Evolutionary conservation across 208 protist species (phyloP).

Genomic region (Wallacemonas collosoma): DNA sequence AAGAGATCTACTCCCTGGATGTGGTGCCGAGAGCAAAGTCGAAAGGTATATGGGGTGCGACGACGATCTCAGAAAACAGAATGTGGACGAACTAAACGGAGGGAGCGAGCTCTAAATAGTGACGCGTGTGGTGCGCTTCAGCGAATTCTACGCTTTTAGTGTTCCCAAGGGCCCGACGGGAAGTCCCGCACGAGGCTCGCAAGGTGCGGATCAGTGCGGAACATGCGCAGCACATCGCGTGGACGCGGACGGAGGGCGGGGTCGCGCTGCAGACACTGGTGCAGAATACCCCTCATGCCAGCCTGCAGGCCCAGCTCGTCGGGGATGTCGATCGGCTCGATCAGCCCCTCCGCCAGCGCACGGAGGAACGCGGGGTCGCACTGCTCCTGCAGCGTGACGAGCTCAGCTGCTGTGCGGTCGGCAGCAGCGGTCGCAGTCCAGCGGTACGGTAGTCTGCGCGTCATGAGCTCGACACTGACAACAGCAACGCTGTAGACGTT

Average conservation of each 20-base stretch:
- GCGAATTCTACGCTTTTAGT: background rate
- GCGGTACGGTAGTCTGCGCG: slow-evolving; percentile 26
- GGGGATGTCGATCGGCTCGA: slow-evolving; percentile 4
- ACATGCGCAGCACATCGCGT: slow-evolving; percentile 22
- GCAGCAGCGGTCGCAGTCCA: slow-evolving; percentile 22
- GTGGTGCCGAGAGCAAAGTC: no score
- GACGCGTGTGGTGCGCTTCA: no score
- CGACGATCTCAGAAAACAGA: no score
- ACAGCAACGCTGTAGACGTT: slow-evolving; percentile 35
- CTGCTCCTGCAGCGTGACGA: slow-evolving; percentile 23
- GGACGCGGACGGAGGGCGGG: slow-evolving; percentile 15
- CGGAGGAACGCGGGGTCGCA: slow-evolving; percentile 12
- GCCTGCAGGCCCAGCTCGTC: background rate
- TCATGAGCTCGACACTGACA: slow-evolving; percentile 34
- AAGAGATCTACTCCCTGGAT: no score
- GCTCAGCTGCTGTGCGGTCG: slow-evolving; percentile 14
- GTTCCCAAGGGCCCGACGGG: slow-evolving; percentile 20
- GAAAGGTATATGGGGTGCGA: no score
- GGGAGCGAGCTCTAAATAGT: no score
- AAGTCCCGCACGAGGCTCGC: background rate
- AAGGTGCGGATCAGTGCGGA: slow-evolving; percentile 7
- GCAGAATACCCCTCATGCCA: slow-evolving; percentile 16
- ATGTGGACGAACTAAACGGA: no score
- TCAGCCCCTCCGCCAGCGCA: slow-evolving; percentile 25
- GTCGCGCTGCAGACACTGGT: slow-evolving; percentile 22